phyloP scores from a whole-genome alignment of 345 rosid genomes.

The Citrus glauca region DNA sequence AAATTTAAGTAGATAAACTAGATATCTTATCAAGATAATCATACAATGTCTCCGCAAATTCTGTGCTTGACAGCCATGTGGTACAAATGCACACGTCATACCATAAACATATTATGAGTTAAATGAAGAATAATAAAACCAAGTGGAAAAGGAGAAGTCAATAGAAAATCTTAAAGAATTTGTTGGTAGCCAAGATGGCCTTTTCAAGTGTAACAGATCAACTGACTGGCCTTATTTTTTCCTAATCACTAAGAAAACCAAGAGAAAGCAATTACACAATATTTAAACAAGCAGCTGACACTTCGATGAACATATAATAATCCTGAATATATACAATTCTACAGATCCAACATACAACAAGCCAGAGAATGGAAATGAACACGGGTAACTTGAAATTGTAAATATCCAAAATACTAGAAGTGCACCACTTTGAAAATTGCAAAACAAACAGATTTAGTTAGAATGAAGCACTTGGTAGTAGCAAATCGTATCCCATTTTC shows the following conservation, averaged over 20 bases:
- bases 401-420: conserved; percentile 89
- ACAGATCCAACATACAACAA: conserved; percentile 67
- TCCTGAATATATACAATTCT: conserved; percentile 2
- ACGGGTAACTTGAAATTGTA: conserved; percentile 61
- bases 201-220: conserved; percentile 47
- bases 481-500: neutral
- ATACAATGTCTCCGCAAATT: too few species aligned
- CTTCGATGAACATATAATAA: neutral
- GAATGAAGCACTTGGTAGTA: neutral
- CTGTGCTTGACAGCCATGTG: too few species aligned
- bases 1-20: too few species aligned
- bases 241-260: conserved; percentile 41
- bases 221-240: conserved; percentile 35
- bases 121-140: too few species aligned
- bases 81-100: too few species aligned
- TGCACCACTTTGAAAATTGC: conserved; percentile 22
- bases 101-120: too few species aligned
- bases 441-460: neutral
- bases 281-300: neutral
- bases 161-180: too few species aligned
- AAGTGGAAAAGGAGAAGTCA: too few species aligned
- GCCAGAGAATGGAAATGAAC: conserved; percentile 97
- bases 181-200: conserved; percentile 81
- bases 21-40: too few species aligned
- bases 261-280: neutral